Base-by-base conservation (phyloP, 768 basidiomycete genomes). In the Calocera viscosa region DNA sequence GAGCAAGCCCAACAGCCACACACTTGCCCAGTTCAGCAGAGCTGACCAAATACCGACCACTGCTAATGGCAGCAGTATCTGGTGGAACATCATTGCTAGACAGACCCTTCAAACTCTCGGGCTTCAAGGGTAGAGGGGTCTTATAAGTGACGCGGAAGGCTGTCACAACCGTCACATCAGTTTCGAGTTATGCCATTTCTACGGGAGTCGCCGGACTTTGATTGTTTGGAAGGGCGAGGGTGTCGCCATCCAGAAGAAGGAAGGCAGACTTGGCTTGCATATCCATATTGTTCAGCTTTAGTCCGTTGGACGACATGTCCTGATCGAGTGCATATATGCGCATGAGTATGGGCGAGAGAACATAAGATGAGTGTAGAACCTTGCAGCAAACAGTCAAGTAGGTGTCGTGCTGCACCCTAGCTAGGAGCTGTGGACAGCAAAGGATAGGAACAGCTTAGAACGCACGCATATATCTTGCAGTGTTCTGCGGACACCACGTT, bases 341-440 rank as follows among this genome's bases (percentile, higher is more conserved):
- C 26, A 19, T 60, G 2, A 60, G 30, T 19, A 10, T 28, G 11
- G 19, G 30, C 53, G 8, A 32, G 2, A 22, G 22, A 60, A 26
- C 14, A 16, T 60, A 26, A 10, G 8, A 16, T 11, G 10, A 11
- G 7, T 5, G 24, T 11, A 60, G 53, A 16, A 60, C 53, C 53
- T 60, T 60, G 53, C 53, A 60, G 30, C 53, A 60, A 10, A 60
- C 53, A 32, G 53, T 60, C 53, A 60, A 60, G 53, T 60, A 60
- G 14, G 53, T 28, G 30, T 60, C 53, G 30, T 60, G 53, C 19
- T 60, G 53, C 7, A 60, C 53, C 7, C 53, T 60, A 30, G 30
- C 53, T 19, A 60, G 53, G 30, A 60, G 30, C 26, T 60, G 53
- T 11, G 19, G 30, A 26, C 22, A 2, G 14, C 30, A 32, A 16